Evolutionary conservation across 2,329 filamentous ascomycete species (phyloP), one percentile per base, ranked within the genome.

Genomic region (Drechmeria coniospora): DNA sequence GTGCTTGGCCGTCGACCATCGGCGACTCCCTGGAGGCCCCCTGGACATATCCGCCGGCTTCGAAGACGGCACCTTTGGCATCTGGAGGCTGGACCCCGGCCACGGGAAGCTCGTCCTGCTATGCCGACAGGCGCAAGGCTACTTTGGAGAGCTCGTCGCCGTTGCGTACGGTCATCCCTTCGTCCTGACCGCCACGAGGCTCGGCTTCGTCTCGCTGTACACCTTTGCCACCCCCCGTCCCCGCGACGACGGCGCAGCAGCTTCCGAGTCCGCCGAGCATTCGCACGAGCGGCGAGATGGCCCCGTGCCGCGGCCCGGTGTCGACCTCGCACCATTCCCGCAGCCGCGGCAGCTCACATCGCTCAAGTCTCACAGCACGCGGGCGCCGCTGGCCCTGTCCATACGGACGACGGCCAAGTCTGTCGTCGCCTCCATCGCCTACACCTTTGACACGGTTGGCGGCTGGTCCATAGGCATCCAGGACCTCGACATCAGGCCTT

Each of bases 381-480:
- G 76, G 44, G 68, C 78, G 3, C 86, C 86, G 2, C 58, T 92
- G 8, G 81, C 83, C 0, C 56, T 93, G n/a, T 87, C 82, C 0
- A 68, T 95, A 21, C 72, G 84, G n/a, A 67, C 63, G 15, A 71
- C 71, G 10, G 48, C 68, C 1, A 56, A 59, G 4, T 68, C 68
- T 8, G 68, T 82, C 12, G 68, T 83, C n/a, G 79, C 82, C 2
- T 84, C 81, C 0, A 79, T 94, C 33, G 86, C 82, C 1, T 94
- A 92, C 48, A 80, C 81, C 0, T 73, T 92, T 37, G 74, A 78
- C 11, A 79, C 79, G 2, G 62, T 76, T 3, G 74, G 73, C 23
- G 84, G 84, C 16, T 94, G 86, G 81, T 84, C 79, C 6, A 68
- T 93, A 11, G 86, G 84, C 2, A 70, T 95, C n/a, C 87, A 95